Conservation (phyloP, 352 stramenopile species). For the Peronospora destructor region DNA sequence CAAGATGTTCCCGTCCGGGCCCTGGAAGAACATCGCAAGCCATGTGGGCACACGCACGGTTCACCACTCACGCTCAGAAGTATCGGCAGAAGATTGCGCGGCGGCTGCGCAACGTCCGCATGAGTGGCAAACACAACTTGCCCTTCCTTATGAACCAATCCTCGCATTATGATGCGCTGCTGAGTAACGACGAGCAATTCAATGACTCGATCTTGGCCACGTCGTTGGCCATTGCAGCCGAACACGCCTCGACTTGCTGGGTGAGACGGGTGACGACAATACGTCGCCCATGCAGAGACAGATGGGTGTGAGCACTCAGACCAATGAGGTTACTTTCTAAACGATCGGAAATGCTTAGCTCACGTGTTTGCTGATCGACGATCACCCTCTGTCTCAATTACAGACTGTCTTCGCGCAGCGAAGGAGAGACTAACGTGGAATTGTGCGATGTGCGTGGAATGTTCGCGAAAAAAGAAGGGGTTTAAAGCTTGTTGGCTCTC, state of each 20-base stretch:
- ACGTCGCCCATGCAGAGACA: constrained; percentile 27
- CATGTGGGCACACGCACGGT: constrained; percentile 66
- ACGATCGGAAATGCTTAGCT: neutral
- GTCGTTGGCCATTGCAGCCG: constrained; percentile 61
- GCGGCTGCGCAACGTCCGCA: constrained; percentile 58
- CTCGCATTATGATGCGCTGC: constrained; percentile 59
- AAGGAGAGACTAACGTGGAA: constrained; percentile 2
- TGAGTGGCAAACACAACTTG: constrained; percentile 57
- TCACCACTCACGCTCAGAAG: constrained; percentile 80
- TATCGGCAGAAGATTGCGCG: constrained; percentile 80
- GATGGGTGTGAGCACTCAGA: constrained; percentile 15
- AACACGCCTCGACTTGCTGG: constrained; percentile 61
- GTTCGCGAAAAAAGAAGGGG: constrained; percentile 14
- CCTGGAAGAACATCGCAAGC: constrained; percentile 72
- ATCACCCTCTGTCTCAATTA: neutral
- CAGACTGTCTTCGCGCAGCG: neutral
- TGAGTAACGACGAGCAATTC: constrained; percentile 71
- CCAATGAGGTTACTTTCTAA: neutral
- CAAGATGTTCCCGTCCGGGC: constrained; percentile 64
- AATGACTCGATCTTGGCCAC: constrained; percentile 76
- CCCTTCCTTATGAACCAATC: constrained; percentile 63
- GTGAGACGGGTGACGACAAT: constrained; percentile 33
- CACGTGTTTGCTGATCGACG: constrained; percentile 1
- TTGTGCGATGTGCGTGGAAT: constrained; percentile 10
- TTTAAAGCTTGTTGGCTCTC: constrained; percentile 5